Base-by-base conservation (phyloP, 176 grass and related monocot species). In the Rhynchospora tenuis region DNA sequence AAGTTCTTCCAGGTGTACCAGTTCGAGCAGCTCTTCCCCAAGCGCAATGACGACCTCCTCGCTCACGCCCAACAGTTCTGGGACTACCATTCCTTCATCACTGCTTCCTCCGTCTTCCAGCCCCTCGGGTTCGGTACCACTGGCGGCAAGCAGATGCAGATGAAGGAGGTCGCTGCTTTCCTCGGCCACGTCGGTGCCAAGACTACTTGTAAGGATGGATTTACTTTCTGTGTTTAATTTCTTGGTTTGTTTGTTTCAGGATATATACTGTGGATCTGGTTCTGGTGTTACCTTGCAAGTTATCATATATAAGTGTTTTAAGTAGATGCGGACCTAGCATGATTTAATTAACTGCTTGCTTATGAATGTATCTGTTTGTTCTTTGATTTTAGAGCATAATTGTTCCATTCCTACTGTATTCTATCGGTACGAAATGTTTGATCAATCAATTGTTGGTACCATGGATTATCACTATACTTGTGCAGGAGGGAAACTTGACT, bases 111-210 rank as follows among this genome's bases (percentile, higher is more conserved):
- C 1, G 64, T 86, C 57, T 97, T 81, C 68, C 85, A 94, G 90
- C 87, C 92, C 9, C 90, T 88, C 56, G 95, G 95, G 10, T 97
- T 94, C 78, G 86, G 92, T 55, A 97, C 95, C 81, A 94, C 92
- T 20, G 92, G 95, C 9, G 90, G 88, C 81, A 94, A 88, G 71
- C 72, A 85, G 46, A 87, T 83, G 79, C 72, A 85, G 38, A 83
- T 90, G 87, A 94, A 50, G 89, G 95, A 97, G 88, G 85, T 97
- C 77, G 89, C 95, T 42, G 95, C 95, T 45, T 97, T 97, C 90
- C 87, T 97, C 28, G 92, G 89, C 17, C 95, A 97, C 50, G 95
- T 93, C 79, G 92, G 95, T 81, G 85, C 86, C 85, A 88, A 89
- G 78, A 97, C 95, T 2, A 94, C 95, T 22, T 97, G 95, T 91